These are phyloP conservation scores for Ganoderma lucidum DNA, from an alignment of 1,284 basidiomycete genomes.

Conservation along the genomic window DNA sequence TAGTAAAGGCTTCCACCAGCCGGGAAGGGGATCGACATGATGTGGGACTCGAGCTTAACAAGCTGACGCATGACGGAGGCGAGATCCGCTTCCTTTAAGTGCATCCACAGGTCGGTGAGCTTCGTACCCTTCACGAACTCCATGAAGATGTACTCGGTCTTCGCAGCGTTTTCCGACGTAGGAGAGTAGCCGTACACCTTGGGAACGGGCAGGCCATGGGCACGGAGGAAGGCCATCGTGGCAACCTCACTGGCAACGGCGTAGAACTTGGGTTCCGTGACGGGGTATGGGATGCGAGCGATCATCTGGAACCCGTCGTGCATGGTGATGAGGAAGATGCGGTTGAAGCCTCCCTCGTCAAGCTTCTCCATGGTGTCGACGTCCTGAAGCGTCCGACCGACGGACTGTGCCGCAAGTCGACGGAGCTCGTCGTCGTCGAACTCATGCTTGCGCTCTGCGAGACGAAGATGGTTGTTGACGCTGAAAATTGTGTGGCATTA, in stretches of 20 bases:
- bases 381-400: conserved; percentile 44
- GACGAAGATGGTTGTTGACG: conserved; percentile 53
- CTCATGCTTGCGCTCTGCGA: conserved; percentile 49
- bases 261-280: conserved; percentile 51
- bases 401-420: conserved; percentile 56
- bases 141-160: conserved; percentile 64
- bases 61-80: conserved; percentile 53
- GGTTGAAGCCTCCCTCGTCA: conserved; percentile 54
- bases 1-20: conserved; percentile 63
- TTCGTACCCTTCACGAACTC: conserved; percentile 54
- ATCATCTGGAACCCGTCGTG: conserved; percentile 52
- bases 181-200: conserved; percentile 60
- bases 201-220: conserved; percentile 54
- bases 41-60: conserved; percentile 53
- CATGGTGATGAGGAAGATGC: conserved; percentile 56
- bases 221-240: conserved; percentile 56
- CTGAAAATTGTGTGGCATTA: conserved; percentile 38
- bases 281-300: conserved; percentile 57
- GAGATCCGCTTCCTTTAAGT: conserved; percentile 51
- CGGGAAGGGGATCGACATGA: conserved; percentile 60
- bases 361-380: conserved; percentile 49
- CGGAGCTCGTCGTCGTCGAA: conserved; percentile 52
- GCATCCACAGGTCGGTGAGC: conserved; percentile 53
- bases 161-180: conserved; percentile 53
- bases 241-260: conserved; percentile 61